Evolutionary conservation across 2,329 filamentous ascomycete species (phyloP).

Genomic region (Zopfia rhizophila): DNA sequence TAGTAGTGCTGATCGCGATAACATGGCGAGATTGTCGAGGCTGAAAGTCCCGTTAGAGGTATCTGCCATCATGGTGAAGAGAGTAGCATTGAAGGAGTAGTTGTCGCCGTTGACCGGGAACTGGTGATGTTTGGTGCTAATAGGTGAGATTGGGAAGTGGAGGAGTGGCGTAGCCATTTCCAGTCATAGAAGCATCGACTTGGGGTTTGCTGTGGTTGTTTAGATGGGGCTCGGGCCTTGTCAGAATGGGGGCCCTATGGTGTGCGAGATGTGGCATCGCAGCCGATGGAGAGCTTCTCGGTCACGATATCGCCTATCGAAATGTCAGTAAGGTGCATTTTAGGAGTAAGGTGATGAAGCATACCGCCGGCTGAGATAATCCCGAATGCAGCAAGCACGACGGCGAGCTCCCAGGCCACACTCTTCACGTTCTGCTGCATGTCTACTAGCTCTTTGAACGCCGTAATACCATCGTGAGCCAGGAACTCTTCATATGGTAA

Average conservation of each 20-base stretch:
- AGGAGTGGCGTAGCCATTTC: conserved; percentile 56
- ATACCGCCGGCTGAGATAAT: conserved; percentile 53
- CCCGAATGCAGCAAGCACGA: conserved; percentile 53
- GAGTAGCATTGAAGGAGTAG: conserved; percentile 54
- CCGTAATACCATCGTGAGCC: conserved; percentile 55
- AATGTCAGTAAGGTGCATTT: no score
- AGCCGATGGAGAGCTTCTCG: conserved; percentile 57
- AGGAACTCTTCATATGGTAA: no score
- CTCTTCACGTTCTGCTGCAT: conserved; percentile 60
- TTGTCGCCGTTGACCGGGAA: conserved; percentile 49
- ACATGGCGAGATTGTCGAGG: conserved; percentile 49
- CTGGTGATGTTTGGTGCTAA: no score
- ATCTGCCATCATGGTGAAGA: conserved; percentile 53
- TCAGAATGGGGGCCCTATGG: conserved; percentile 47
- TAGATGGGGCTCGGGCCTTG: conserved; percentile 54
- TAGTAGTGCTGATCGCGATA: conserved; percentile 54
- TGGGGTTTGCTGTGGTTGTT: conserved; percentile 59
- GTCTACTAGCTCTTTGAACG: conserved; percentile 56
- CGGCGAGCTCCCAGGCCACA: conserved; percentile 55
- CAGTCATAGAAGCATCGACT: conserved; percentile 52
- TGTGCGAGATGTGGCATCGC: conserved; percentile 56
- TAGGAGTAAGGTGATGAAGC: no score
- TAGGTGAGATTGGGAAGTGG: no score
- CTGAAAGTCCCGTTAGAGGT: conserved; percentile 51
- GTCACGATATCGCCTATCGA: conserved; percentile 56